A percentile compares a stretch with the other conserved stretches of the same genome.
phyloP scores from a whole-genome alignment of 192 early-diverging fungal species.

The Lunasporangiospora selenospora region DNA sequence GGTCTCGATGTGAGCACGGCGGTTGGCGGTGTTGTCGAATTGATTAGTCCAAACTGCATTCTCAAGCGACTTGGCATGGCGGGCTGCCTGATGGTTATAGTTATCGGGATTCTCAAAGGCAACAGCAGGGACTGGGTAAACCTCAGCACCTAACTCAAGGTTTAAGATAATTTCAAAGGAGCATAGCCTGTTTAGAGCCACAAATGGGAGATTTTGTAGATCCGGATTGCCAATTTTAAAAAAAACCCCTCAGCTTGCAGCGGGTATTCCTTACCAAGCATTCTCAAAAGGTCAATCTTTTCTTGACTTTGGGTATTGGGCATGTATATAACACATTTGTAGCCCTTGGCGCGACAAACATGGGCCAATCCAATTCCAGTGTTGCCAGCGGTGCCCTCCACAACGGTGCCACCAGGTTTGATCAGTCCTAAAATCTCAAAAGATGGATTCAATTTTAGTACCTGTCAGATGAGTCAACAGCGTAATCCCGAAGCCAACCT shows the following conservation, averaged over 20 bases:
- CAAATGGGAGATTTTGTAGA: too few species aligned
- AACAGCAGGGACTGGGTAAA: constrained; percentile 92
- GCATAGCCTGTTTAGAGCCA: too few species aligned
- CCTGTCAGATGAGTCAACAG: too few species aligned
- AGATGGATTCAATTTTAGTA: too few species aligned
- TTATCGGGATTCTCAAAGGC: constrained; percentile 91
- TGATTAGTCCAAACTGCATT: constrained; percentile 98
- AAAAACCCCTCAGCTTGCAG: too few species aligned
- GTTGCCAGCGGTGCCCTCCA: constrained; percentile 90
- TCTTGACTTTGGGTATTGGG: constrained; percentile 97
- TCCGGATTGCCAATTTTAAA: too few species aligned
- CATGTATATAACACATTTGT: constrained; percentile 97
- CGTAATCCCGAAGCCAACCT: too few species aligned
- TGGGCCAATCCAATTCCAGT: constrained; percentile 97
- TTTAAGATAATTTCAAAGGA: too few species aligned
- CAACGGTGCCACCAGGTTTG: constrained; percentile 87
- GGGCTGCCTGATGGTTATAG: constrained; percentile 93
- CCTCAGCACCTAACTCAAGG: constrained; percentile 91
- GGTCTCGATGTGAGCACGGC: constrained; percentile 92
- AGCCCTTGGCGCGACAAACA: constrained; percentile 91
- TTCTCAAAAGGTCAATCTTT: constrained; percentile 91
- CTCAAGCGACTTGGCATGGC: constrained; percentile 75
- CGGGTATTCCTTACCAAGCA: constrained; percentile 77
- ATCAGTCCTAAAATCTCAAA: constrained; percentile 68
- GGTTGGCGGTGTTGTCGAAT: constrained; percentile 94